phyloP scores from a whole-genome alignment of 805 yeast genomes.

The Brettanomyces sp. region DNA sequence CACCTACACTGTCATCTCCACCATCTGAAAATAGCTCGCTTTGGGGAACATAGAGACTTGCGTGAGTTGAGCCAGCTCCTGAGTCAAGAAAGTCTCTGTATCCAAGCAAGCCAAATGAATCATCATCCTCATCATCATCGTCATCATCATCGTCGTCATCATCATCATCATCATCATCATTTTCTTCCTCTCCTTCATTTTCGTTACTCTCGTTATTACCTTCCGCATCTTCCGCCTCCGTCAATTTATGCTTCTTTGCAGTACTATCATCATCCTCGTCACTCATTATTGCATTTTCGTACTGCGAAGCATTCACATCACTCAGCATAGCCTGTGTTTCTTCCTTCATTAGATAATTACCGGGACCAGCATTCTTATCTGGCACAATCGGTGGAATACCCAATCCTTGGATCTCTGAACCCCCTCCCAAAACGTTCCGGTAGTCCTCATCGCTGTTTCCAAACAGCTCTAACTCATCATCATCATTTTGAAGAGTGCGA shows the following conservation, averaged over 20 bases:
- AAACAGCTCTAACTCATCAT: slow-evolving; percentile 28
- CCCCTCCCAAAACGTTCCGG: slow-evolving; percentile 23
- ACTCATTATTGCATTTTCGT: slow-evolving; percentile 5
- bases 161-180: slow-evolving; percentile 31
- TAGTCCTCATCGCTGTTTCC: slow-evolving; percentile 28
- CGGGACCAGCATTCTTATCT: no score
- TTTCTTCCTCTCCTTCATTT: slow-evolving; percentile 28
- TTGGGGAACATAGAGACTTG: slow-evolving; percentile 1
- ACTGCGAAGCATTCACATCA: slow-evolving; percentile 26
- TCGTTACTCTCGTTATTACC: slow-evolving; percentile 12
- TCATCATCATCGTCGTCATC: slow-evolving; percentile 28
- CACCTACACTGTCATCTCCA: slow-evolving; percentile 8
- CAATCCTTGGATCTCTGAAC: neutral
- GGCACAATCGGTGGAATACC: neutral
- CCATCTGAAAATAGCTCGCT: slow-evolving; percentile 14
- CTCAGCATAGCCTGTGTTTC: slow-evolving; percentile 35
- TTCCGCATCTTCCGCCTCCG: neutral
- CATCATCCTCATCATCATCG: slow-evolving; percentile 27
- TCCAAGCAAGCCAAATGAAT: slow-evolving; percentile 21
- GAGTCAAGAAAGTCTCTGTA: slow-evolving; percentile 17
- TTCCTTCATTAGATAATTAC: slow-evolving; percentile 23
- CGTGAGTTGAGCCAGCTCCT: neutral
- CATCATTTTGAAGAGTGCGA: slow-evolving; percentile 28
- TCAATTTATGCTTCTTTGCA: neutral
- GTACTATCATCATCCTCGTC: neutral